Evolutionary conservation across 2,329 filamentous ascomycete genomes (phyloP).

Genomic region (Verticillium nubilum): DNA sequence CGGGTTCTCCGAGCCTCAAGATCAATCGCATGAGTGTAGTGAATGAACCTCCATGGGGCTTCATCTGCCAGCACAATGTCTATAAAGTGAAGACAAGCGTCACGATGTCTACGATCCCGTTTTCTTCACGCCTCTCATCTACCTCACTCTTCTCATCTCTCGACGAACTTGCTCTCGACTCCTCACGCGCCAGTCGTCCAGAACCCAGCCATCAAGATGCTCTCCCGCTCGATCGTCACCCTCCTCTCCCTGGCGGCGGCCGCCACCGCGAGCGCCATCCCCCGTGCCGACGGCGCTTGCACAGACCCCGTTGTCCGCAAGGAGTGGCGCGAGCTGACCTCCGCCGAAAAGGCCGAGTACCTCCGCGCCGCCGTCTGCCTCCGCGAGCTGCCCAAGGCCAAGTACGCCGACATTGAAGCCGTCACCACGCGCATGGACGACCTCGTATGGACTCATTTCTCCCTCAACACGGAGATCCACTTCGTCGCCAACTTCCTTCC

Average conservation of each 20-base stretch:
- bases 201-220: constrained; percentile 4
- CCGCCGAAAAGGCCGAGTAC: constrained; percentile 12
- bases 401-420: constrained; percentile 9
- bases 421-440: constrained; percentile 14
- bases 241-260: neutral
- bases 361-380: constrained; percentile 13
- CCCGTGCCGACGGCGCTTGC: constrained; percentile 6
- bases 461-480: constrained; percentile 12
- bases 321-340: constrained; percentile 14
- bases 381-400: constrained; percentile 7
- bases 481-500: constrained; percentile 25
- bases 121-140: no score
- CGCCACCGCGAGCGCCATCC: constrained; percentile 1
- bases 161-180: no score
- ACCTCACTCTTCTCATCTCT: no score
- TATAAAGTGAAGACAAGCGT: no score
- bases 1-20: no score
- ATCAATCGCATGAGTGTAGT: no score
- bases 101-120: no score
- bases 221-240: neutral
- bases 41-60: no score
- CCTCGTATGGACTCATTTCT: constrained; percentile 11
- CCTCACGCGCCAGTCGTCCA: neutral
- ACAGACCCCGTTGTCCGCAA: constrained; percentile 11
- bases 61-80: no score